phyloP scores from a whole-genome alignment of 2,329 filamentous ascomycete species.

The Remersonia thermophila region DNA sequence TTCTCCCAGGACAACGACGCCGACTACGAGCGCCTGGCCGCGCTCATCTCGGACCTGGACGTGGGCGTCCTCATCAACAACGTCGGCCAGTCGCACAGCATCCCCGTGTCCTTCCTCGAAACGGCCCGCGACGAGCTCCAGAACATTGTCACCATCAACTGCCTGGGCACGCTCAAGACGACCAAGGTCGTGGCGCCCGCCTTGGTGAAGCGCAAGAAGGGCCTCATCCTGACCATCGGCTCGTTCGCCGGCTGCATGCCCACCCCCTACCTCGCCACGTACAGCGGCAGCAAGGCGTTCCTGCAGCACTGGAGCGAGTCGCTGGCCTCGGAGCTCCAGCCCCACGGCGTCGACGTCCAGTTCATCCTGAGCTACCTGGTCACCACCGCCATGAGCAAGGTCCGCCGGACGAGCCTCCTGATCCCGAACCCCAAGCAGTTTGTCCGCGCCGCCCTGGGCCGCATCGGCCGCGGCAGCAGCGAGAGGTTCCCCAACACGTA shows the following conservation, averaged over 20 bases:
- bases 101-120: constrained; percentile 77
- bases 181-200: constrained; percentile 76
- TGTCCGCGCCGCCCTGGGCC: constrained; percentile 64
- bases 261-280: constrained; percentile 85
- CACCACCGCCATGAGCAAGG: constrained; percentile 94
- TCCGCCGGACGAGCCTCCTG: constrained; percentile 62
- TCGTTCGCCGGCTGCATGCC: constrained; percentile 90
- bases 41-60: constrained; percentile 60
- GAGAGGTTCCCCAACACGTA: constrained; percentile 72
- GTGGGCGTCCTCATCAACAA: constrained; percentile 91
- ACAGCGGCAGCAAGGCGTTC: constrained; percentile 96
- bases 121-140: constrained; percentile 70
- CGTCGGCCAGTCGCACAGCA: constrained; percentile 85
- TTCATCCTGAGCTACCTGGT: constrained; percentile 87
- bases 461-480: constrained; percentile 70
- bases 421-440: constrained; percentile 76
- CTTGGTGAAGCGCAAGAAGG: constrained; percentile 72
- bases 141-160: constrained; percentile 92
- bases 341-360: constrained; percentile 76
- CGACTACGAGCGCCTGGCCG: constrained; percentile 65
- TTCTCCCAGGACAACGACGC: constrained; percentile 66
- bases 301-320: constrained; percentile 91
- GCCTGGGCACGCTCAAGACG: constrained; percentile 74
- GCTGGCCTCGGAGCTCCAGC: constrained; percentile 69
- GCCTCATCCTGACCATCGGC: constrained; percentile 92